Conservation (phyloP, 116 monocot genomes). For the Papilionanthe hybrid region DNA sequence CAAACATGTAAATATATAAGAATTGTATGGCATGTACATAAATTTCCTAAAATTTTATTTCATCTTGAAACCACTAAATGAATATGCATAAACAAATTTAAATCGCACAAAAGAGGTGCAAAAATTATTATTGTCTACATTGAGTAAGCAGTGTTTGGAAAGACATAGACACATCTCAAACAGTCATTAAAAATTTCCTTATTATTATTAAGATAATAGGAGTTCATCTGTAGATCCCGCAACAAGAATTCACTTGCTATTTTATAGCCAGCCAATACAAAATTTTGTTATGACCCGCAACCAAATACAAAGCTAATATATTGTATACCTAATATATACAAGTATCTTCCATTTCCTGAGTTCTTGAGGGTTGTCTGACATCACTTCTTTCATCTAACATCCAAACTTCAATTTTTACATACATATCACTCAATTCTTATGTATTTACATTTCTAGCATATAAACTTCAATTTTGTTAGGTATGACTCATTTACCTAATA, state of each 20-base stretch:
- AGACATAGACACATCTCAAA: neutral
- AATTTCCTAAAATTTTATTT: neutral
- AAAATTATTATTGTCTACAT: neutral
- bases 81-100: neutral
- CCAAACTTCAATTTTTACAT: no score
- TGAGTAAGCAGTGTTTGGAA: neutral
- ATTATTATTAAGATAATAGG: neutral
- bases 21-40: neutral
- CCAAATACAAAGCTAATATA: neutral
- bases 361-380: no score
- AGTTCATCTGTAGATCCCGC: neutral
- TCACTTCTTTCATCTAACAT: neutral
- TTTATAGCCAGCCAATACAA: neutral
- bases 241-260: neutral
- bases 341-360: neutral
- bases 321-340: neutral
- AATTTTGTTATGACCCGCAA: neutral
- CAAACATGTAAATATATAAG: no score
- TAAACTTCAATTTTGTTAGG: no score
- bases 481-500: no score
- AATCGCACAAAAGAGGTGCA: neutral
- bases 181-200: neutral
- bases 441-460: no score
- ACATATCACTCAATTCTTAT: no score
- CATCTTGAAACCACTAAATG: neutral